Conservation (phyloP, 257 asterid species). For the Solanum commersonii region DNA sequence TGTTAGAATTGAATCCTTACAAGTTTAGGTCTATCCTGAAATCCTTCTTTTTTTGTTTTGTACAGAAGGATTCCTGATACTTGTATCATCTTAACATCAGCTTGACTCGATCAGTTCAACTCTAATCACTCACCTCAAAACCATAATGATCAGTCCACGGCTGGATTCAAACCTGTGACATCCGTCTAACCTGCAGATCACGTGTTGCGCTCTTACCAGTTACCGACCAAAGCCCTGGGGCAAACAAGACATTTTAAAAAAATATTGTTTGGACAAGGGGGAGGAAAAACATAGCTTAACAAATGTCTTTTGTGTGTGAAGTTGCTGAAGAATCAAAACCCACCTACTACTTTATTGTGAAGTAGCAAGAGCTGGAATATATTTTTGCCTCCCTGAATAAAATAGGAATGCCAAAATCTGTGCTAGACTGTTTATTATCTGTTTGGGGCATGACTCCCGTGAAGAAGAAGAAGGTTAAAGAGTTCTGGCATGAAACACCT, state of each 20-base stretch:
- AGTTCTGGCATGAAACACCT: background rate
- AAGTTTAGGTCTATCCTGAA: background rate
- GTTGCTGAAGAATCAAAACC: background rate
- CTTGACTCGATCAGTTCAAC: background rate
- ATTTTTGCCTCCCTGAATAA: background rate
- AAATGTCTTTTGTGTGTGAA: background rate
- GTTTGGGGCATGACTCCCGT: background rate
- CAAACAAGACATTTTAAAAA: background rate
- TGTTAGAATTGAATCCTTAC: background rate
- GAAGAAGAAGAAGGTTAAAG: background rate
- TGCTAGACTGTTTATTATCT: background rate
- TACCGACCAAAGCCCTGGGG: background rate
- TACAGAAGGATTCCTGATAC: background rate
- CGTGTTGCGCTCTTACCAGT: background rate
- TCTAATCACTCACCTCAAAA: background rate
- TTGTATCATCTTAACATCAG: background rate
- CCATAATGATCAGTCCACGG: background rate
- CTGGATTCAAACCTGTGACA: background rate
- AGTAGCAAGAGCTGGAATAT: background rate
- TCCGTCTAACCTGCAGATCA: background rate
- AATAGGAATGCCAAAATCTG: background rate
- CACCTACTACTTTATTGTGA: background rate
- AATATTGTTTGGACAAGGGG: background rate
- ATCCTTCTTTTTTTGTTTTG: background rate
- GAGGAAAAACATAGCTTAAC: background rate